These are phyloP conservation scores for Microdochium nivale DNA, from an alignment of 2,329 filamentous ascomycete species.

Conservation along the genomic window DNA sequence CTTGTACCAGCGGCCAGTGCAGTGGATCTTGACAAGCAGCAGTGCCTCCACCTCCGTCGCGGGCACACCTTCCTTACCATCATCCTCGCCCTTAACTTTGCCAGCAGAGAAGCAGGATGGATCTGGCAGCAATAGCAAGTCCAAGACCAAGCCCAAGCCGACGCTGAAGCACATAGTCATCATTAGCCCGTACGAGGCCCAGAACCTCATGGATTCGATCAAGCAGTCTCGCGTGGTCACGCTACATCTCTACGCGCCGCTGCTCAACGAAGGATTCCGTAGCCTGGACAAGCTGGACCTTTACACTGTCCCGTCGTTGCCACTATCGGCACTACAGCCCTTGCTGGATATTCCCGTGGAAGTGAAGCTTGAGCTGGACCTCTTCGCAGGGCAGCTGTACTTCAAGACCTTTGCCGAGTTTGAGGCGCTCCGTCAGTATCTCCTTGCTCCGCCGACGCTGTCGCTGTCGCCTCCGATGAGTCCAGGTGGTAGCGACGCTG, in stretches of 20 bases:
- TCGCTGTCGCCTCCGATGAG: slow-evolving; percentile 37
- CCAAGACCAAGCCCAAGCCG: background rate
- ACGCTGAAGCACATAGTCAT: slow-evolving; percentile 34
- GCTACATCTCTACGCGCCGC: slow-evolving; percentile 44
- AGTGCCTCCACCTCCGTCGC: slow-evolving; percentile 3
- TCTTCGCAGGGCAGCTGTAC: slow-evolving; percentile 64
- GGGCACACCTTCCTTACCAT: background rate
- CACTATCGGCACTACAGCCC: slow-evolving; percentile 29
- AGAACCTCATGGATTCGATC: slow-evolving; percentile 36
- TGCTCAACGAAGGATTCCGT: slow-evolving; percentile 12
- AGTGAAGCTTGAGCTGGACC: slow-evolving; percentile 42
- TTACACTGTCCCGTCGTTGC: slow-evolving; percentile 15
- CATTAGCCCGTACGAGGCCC: slow-evolving; percentile 53
- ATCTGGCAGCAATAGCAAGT: background rate
- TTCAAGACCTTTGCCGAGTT: slow-evolving; percentile 48
- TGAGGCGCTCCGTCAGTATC: slow-evolving; percentile 31
- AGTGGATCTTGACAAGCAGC: slow-evolving; percentile 39
- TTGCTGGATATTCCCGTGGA: slow-evolving; percentile 31
- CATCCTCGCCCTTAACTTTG: background rate
- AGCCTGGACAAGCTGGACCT: background rate
- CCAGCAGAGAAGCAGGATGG: slow-evolving; percentile 3
- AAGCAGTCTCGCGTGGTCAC: slow-evolving; percentile 19
- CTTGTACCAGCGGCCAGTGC: slow-evolving; percentile 40
- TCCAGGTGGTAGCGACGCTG: slow-evolving; percentile 10
- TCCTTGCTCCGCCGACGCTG: background rate